Evolutionary conservation across 139 green algal species (phyloP).

Genomic region (Tetradesmus obliquus): DNA sequence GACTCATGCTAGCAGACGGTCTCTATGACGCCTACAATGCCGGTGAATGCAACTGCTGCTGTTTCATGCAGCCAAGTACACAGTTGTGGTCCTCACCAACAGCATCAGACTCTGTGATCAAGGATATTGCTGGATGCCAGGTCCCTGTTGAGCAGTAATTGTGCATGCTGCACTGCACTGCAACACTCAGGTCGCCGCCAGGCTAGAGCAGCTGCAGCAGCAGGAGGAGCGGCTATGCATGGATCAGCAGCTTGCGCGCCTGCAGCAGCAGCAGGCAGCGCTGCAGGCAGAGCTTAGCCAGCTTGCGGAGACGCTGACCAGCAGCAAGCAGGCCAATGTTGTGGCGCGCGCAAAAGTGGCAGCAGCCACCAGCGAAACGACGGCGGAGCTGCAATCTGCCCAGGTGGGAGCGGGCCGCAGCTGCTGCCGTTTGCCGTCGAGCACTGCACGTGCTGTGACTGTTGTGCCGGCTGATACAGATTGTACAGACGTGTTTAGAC

Average conservation of each 20-base stretch:
- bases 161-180: not conserved
- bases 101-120: not conserved
- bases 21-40: not conserved
- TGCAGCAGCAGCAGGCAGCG: not conserved
- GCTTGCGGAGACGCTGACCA: conserved; percentile 11
- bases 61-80: not conserved
- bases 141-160: not conserved
- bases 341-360: not conserved
- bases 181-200: not conserved
- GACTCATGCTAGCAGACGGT: not conserved
- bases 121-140: not conserved
- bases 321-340: conserved; percentile 33
- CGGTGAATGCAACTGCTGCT: not conserved
- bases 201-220: conserved; percentile 14
- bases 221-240: conserved; percentile 4
- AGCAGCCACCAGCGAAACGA: not conserved
- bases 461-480: too few relatives aligned
- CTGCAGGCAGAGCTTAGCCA: conserved; percentile 9
- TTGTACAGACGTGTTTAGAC: too few relatives aligned
- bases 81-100: not conserved
- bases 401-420: not conserved
- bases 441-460: too few relatives aligned
- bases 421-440: not conserved
- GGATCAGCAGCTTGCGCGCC: not conserved
- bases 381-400: not conserved